These are phyloP conservation scores for Chytriomyces sp. DNA, from an alignment of 192 early-diverging fungal species.

Conservation along the genomic window DNA sequence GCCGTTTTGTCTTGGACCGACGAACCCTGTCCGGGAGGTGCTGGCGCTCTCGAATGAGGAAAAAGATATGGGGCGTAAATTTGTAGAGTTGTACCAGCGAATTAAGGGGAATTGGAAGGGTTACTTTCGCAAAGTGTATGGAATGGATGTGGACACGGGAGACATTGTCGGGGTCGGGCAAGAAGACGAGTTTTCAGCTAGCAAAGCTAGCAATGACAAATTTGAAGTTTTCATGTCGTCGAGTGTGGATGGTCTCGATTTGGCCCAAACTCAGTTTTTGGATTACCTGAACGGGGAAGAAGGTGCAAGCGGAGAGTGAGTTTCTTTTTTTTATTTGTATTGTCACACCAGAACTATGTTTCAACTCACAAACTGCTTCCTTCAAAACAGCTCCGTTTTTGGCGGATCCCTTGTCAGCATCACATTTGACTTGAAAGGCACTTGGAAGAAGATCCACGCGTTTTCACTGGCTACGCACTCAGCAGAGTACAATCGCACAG, in stretches of 20 bases:
- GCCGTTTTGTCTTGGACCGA: slow-evolving; percentile 20
- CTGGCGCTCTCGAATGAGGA: neutral
- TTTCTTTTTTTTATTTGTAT: neutral
- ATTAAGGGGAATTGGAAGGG: slow-evolving; percentile 10
- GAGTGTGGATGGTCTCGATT: neutral
- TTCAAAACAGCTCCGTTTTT: neutral
- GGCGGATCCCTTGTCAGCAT: neutral
- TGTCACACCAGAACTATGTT: neutral
- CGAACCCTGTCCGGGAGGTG: slow-evolving; percentile 10
- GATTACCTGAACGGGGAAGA: slow-evolving; percentile 26
- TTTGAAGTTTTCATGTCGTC: neutral
- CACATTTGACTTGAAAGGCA: neutral
- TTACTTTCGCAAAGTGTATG: slow-evolving; percentile 4
- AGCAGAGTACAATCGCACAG: slow-evolving; percentile 16
- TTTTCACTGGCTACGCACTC: neutral
- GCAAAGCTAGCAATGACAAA: too few relatives aligned
- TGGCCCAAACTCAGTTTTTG: slow-evolving; percentile 19
- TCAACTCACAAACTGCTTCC: neutral
- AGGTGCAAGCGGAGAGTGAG: neutral
- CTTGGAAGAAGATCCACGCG: neutral
- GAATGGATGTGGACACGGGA: neutral
- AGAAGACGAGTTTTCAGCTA: neutral
- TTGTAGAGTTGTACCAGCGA: slow-evolving; percentile 13
- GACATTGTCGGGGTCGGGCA: neutral
- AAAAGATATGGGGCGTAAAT: neutral